Base-by-base conservation (phyloP, 768 basidiomycete genomes). In the Suillus bovinus region DNA sequence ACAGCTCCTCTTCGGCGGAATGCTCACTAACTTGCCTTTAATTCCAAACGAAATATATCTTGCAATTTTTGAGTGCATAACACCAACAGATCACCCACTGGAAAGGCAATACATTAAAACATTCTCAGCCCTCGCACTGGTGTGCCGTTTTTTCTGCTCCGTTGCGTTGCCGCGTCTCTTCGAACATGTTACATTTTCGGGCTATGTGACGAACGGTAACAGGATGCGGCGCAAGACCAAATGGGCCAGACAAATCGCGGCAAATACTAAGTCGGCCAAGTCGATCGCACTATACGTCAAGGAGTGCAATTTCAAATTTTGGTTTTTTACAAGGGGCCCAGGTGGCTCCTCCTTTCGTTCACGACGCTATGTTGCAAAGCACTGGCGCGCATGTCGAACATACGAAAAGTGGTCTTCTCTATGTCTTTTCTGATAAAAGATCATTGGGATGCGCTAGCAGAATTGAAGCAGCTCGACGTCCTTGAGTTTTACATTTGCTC, bases 41-140 rank as follows among this genome's bases (percentile, higher is more conserved):
- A 74, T 84, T 59, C 82, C 82, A 3, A 77, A 74, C 62, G 82
- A 84, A 62, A 71, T 83, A 22, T 82, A 82, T 58, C 63, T 77
- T 5, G 67, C 73, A 57, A 80, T 83, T n/a, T 74, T 81, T 49
- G 72, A 71, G n/a, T 68, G 69, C 38, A 46, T 82, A 5, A 65
- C 63, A 38, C 70, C 72, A 24, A 55, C 67, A 0, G 59, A 67
- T 20, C 57, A 66, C 0, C 60, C 38, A 61, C 64, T 44, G 11
- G 53, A 54, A 8, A 53, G 57, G 4, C 67, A 76, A n/a, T 10
- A 63, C 34, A 22, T 59, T 14, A 2, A 3, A 4, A 63, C 24
- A 17, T 64, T 69, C 38, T 62, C 64, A 36, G 68, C 63, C 20
- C 72, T 84, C 29, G 77, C 79, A 7, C 70, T 70, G 34, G 79